These are phyloP conservation scores for Lactifluus hygrophoroides DNA, from an alignment of 768 basidiomycete species.

Conservation along the genomic window DNA sequence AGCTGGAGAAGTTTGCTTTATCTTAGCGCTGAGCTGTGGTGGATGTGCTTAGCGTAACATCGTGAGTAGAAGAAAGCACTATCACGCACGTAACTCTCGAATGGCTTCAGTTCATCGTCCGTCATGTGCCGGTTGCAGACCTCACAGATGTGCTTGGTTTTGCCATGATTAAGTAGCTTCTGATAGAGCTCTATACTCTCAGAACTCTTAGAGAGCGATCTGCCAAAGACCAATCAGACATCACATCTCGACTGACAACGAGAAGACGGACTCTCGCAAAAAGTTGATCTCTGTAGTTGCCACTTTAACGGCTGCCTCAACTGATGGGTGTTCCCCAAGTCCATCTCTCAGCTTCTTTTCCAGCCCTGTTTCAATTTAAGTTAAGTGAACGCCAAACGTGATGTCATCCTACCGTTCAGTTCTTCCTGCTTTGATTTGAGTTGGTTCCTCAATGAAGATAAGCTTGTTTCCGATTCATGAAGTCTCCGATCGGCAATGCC, in stretches of 20 bases:
- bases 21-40: constrained; percentile 53
- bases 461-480: constrained; percentile 53
- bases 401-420: constrained; percentile 42
- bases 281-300: constrained; percentile 36
- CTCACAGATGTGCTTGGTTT: constrained; percentile 58
- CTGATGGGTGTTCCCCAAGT: constrained; percentile 32
- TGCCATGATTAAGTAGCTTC: constrained; percentile 46
- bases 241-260: neutral
- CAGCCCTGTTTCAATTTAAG: constrained; percentile 30
- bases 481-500: constrained; percentile 43
- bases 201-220: constrained; percentile 24
- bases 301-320: constrained; percentile 43
- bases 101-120: constrained; percentile 42
- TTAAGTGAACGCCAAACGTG: neutral
- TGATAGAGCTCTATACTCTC: constrained; percentile 44
- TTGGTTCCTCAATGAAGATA: constrained; percentile 52
- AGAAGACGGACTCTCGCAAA: constrained; percentile 35
- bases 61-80: neutral
- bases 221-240: constrained; percentile 15
- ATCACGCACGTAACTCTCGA: constrained; percentile 47
- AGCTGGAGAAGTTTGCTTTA: constrained; percentile 47
- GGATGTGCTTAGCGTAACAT: neutral
- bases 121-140: constrained; percentile 68
- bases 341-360: constrained; percentile 40
- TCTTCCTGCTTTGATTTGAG: constrained; percentile 55